phyloP scores from a whole-genome alignment of 345 rosid species.

The Citrus hindsii region DNA sequence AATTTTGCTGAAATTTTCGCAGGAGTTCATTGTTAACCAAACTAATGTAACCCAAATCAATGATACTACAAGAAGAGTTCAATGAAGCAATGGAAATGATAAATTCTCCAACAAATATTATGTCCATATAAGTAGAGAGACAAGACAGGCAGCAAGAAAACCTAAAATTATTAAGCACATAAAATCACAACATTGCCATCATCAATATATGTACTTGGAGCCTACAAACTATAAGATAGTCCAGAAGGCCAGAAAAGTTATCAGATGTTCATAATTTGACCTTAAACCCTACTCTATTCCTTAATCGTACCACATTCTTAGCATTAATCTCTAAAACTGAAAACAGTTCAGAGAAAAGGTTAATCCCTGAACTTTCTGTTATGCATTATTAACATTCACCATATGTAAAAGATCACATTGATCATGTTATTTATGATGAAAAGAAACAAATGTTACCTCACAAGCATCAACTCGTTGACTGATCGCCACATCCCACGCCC shows the following conservation, averaged over 20 bases:
- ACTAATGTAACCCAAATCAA: background rate
- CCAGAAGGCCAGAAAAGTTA: background rate
- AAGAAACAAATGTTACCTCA: conserved; percentile 48
- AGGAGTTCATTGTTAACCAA: background rate
- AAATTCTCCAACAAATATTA: background rate
- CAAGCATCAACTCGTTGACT: conserved; percentile 80
- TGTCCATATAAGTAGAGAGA: background rate
- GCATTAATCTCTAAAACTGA: background rate
- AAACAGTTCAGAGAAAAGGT: background rate
- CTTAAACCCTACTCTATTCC: background rate
- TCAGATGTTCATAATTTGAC: background rate
- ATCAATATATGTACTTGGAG: background rate
- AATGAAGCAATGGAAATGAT: background rate
- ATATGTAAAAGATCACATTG: background rate
- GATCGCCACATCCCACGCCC: conserved; percentile 98
- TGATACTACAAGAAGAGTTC: background rate
- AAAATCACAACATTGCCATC: background rate
- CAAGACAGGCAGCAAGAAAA: background rate
- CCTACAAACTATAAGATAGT: background rate
- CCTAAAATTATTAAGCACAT: background rate
- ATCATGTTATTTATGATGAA: background rate
- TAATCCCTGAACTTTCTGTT: background rate
- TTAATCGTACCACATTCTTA: background rate
- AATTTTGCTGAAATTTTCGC: background rate
- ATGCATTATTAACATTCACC: background rate